Evolutionary conservation across 1,139 yeast species (phyloP), one percentile per base, ranked within the genome.

Genomic region (Candida tropicalis): DNA sequence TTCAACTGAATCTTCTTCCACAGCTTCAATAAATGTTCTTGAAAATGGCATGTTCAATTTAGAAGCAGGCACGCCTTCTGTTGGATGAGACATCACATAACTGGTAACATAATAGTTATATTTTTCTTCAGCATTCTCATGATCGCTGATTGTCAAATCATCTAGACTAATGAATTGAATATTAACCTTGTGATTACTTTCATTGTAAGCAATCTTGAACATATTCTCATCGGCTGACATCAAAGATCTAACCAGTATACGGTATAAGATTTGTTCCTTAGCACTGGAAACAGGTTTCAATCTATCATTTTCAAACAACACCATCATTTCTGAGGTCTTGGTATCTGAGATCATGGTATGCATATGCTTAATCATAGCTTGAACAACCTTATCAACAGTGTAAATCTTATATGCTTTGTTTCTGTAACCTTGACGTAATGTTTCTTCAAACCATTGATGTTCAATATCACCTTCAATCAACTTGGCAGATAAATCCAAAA

Each of bases 61-160:
- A 26, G 87, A 82, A n/a, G 88, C 82, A n/a, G 91, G 84, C 17
- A 95, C 87, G 25, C 98, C 98, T 64, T 93, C 99, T 2, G 99
- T 93, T 32, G 99, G 98, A 56, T 89, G 95, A 5, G 96, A 86
- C 88, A 93, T 86, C 39, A 93, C 80, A 63, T 86, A 93, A 39
- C 96, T 87, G 0, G 98, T 93, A 42, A 93, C 78, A 59, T 95
- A 93, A 65, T 93, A 91, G 61, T 89, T 91, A 85, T 96, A 95
- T 55, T 79, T 80, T 50, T 88, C 95, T 55, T 87, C 93, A 3
- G 82, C 80, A 25, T 81, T 78, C 55, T 81, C 81, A 26, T 85
- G 84, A 54, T 88, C 93, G 53, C 84, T 84, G 54, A 90, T 75
- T 0, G 98, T 90, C 54, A 90, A 71, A 59, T 91, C 98, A 56